Conservation (phyloP, 345 rosid species). For the Citrus australasica region DNA sequence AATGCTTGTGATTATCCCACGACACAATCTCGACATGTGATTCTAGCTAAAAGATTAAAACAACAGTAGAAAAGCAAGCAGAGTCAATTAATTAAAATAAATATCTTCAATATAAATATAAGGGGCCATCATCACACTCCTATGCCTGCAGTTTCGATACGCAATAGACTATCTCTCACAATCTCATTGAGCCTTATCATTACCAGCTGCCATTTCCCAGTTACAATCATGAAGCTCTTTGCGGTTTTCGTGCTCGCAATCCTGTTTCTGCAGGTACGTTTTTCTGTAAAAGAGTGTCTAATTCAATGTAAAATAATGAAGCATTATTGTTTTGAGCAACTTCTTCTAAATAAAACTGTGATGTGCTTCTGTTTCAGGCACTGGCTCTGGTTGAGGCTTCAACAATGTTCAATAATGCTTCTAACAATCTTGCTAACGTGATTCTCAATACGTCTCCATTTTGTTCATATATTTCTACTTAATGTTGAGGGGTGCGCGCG, state of each 20-base stretch:
- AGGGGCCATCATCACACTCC: not conserved
- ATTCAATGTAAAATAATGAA: not conserved
- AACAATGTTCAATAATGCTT: conserved; percentile 2
- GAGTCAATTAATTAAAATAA: not conserved
- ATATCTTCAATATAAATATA: not conserved
- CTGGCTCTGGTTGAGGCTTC: conserved; percentile 8
- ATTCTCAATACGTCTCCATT: not conserved
- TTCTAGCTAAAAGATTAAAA: not conserved
- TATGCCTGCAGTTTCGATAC: not conserved
- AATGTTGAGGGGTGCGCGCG: too few relatives aligned
- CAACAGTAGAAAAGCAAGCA: not conserved
- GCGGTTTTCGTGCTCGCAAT: conserved; percentile 15
- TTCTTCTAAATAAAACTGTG: not conserved
- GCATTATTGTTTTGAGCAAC: not conserved
- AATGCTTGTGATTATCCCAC: conserved; percentile 7
- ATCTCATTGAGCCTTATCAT: conserved; percentile 14
- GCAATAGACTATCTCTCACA: not conserved
- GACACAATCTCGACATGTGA: conserved; percentile 10
- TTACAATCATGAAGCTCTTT: conserved; percentile 27
- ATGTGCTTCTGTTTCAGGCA: conserved; percentile 14
- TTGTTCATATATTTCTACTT: too few relatives aligned
- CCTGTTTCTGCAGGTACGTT: conserved; percentile 27
- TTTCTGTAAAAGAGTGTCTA: not conserved
- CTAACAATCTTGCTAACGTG: conserved; percentile 17
- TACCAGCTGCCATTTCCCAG: not conserved